Evolutionary conservation across 768 basidiomycete species (phyloP).

Genomic region (Gloeostereum incarnatum): DNA sequence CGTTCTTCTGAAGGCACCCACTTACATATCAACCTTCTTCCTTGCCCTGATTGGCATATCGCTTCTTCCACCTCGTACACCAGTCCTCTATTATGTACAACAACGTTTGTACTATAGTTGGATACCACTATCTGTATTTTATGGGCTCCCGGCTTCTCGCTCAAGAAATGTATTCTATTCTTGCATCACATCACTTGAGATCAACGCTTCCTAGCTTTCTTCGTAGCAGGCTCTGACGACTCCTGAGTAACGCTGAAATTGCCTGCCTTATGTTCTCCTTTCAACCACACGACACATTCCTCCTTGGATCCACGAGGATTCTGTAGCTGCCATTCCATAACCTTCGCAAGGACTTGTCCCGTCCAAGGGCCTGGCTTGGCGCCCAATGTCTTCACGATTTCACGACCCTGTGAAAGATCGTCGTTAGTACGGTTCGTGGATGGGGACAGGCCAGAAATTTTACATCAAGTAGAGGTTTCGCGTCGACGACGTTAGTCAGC

Average conservation of each 20-base stretch:
- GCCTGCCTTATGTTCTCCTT: slow-evolving; percentile 39
- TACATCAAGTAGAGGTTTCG: slow-evolving; percentile 72
- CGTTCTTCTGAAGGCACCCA: too few relatives aligned
- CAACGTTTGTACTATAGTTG: too few relatives aligned
- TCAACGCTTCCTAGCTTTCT: slow-evolving; percentile 26
- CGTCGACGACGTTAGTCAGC: slow-evolving; percentile 53
- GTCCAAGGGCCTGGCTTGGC: slow-evolving; percentile 66
- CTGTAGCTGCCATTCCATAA: slow-evolving; percentile 82
- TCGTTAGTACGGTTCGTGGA: slow-evolving; percentile 4
- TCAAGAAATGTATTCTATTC: too few relatives aligned
- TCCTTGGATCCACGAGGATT: slow-evolving; percentile 59
- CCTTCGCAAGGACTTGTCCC: slow-evolving; percentile 46
- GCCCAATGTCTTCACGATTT: slow-evolving; percentile 45
- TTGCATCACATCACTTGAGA: slow-evolving; percentile 4
- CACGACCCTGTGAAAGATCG: slow-evolving; percentile 49
- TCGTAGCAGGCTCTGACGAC: slow-evolving; percentile 21
- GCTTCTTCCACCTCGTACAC: too few relatives aligned
- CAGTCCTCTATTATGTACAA: too few relatives aligned
- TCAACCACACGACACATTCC: slow-evolving; percentile 65
- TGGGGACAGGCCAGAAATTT: slow-evolving; percentile 18
- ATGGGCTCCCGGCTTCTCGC: too few relatives aligned
- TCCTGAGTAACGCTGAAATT: slow-evolving; percentile 21
- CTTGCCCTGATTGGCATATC: too few relatives aligned
- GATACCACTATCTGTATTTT: too few relatives aligned
- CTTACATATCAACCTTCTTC: too few relatives aligned